phyloP scores from a whole-genome alignment of 2,329 filamentous ascomycete genomes.

The Aplosporella prunicola region DNA sequence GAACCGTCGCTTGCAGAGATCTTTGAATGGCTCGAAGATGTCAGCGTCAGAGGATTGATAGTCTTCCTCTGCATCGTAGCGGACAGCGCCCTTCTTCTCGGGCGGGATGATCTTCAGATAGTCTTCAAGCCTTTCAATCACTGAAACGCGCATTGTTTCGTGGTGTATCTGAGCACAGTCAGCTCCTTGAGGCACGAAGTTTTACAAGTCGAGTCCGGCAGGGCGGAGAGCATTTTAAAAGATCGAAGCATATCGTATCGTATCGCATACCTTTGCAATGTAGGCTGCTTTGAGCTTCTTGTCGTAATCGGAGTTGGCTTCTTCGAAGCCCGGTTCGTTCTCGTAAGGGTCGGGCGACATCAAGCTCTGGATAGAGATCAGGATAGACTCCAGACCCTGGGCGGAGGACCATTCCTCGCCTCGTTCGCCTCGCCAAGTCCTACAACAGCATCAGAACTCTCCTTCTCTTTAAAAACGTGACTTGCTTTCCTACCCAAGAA shows the following conservation, averaged over 20 bases:
- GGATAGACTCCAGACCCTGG: constrained; percentile 85
- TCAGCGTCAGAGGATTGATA: constrained; percentile 36
- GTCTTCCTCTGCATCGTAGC: constrained; percentile 44
- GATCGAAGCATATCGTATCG: no score
- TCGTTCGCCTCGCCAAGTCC: constrained; percentile 84
- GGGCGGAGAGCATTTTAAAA: not conserved
- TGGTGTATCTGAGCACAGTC: constrained; percentile 81
- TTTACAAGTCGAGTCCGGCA: not conserved
- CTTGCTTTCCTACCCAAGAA: constrained; percentile 65
- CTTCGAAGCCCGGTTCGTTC: constrained; percentile 90
- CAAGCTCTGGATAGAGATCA: constrained; percentile 91
- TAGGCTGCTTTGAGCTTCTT: constrained; percentile 68
- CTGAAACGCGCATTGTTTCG: constrained; percentile 75
- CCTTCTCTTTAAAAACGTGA: not conserved
- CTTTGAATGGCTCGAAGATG: constrained; percentile 77
- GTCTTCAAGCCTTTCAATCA: constrained; percentile 76
- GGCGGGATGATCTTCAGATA: constrained; percentile 54
- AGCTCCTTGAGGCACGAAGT: constrained; percentile 6
- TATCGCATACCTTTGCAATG: constrained; percentile 63
- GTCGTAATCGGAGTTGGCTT: constrained; percentile 57
- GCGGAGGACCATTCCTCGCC: constrained; percentile 96
- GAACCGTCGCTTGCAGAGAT: constrained; percentile 83
- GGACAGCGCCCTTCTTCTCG: constrained; percentile 22
- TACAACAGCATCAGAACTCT: constrained; percentile 35
- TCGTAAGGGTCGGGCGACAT: constrained; percentile 92